Evolutionary conservation across 306 rosid species (phyloP), one percentile per base, ranked within the genome.

Genomic region (Inga leiocalycina): DNA sequence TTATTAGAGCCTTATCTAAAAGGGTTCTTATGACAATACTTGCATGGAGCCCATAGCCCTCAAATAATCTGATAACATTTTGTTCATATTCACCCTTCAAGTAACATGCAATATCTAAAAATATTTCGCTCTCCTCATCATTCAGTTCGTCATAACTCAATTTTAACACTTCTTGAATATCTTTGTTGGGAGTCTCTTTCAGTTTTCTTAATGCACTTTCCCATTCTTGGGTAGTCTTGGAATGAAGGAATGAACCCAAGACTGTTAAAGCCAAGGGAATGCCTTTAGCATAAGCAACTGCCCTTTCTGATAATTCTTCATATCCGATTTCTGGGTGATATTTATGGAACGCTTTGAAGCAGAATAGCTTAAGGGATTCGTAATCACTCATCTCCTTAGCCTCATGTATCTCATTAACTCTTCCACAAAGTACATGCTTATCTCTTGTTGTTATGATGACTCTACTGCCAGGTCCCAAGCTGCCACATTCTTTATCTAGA

Each of bases 291-390:
- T 73, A 71, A 14, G 4, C 5, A 4, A 78, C 30, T 2, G 19
- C 67, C 32, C 30, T 17, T 27, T 52, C 30, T 3, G 51, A 62
- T 4, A 71, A 11, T 10, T 83, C 12, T 51, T 17, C 48, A 68
- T 68, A 68, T 68, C 27, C 15, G 2, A 35, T 19, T 35, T 68
- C 8, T 2, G 14, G 27, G 12, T 17, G 49, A 15, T 19, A 15
- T 68, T 68, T 17, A 6, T 68, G 22, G 46, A 86, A 89, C 17
- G 88, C 86, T 39, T 84, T 68, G 32, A 45, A 64, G 59, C 86
- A 48, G 71, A 86, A 86, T 71, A 76, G 72, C 20, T 24, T 13
- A 7, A 54, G 79, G 5, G 86, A 79, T 41, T 75, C 70, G 8
- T 62, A 10, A 11, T 3, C 62, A 39, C 19, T 82, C 86, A 79